Conservation (phyloP, 2,329 filamentous ascomycete genomes). For the Ascochyta clinopodiicola region DNA sequence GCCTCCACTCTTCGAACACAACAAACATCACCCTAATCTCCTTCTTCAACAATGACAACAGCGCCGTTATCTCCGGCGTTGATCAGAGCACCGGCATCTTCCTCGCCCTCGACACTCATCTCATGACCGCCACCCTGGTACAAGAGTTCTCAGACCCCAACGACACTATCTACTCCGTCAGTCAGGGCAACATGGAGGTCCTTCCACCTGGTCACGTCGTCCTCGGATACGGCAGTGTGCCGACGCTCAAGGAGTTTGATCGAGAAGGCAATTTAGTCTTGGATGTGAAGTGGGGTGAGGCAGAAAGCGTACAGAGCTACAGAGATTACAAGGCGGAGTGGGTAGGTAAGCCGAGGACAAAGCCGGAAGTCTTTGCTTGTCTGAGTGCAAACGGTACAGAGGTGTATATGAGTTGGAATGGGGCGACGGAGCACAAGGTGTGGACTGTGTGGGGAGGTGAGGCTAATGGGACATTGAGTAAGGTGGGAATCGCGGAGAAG, state of each 20-base stretch:
- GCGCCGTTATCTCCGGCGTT: background rate
- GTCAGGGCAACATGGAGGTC: background rate
- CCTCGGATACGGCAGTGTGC: background rate
- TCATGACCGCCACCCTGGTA: background rate
- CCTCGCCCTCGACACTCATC: background rate
- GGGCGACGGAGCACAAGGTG: background rate
- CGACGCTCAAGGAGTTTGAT: background rate
- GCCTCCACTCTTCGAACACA: constrained; percentile 6
- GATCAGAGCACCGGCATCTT: background rate
- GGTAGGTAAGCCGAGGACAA: constrained; percentile 14
- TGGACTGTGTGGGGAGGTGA: background rate
- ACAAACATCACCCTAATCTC: background rate
- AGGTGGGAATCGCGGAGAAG: background rate
- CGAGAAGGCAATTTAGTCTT: background rate
- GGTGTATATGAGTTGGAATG: background rate
- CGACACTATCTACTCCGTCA: background rate
- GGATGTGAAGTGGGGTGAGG: constrained; percentile 10
- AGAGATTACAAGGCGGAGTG: constrained; percentile 13
- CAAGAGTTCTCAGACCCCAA: background rate
- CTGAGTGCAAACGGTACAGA: background rate
- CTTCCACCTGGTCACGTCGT: background rate
- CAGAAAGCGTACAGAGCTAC: constrained; percentile 13
- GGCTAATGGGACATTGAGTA: background rate
- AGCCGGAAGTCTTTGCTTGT: background rate
- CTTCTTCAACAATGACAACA: background rate